Conservation (phyloP, 108 stramenopile species). For the Conticribra guillardii region DNA sequence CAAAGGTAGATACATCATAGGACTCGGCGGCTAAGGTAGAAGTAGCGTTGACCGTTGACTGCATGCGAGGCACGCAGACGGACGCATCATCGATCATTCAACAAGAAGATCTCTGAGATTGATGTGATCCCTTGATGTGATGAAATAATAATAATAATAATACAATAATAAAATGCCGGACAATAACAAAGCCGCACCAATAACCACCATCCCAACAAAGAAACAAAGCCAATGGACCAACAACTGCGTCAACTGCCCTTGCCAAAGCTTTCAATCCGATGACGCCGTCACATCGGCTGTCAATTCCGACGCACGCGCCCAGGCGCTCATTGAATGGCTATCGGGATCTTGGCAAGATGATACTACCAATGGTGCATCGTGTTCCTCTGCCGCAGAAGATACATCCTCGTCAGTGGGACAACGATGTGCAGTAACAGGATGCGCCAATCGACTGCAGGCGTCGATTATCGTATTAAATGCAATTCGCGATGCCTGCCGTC, state of each 20-base stretch:
- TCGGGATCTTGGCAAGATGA: constrained; percentile 7
- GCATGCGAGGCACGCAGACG: too few species aligned
- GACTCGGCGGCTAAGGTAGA: too few species aligned
- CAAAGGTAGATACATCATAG: too few species aligned
- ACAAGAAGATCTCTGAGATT: too few species aligned
- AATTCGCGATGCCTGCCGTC: constrained; percentile 79
- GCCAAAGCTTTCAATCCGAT: constrained; percentile 33
- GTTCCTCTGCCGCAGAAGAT: not conserved
- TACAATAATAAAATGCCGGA: too few species aligned
- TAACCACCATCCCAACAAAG: too few species aligned
- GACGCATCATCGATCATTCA: too few species aligned
- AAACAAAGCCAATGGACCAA: constrained; percentile 6
- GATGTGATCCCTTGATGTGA: too few species aligned
- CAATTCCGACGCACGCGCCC: constrained; percentile 28
- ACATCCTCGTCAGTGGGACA: not conserved
- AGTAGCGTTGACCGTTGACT: too few species aligned
- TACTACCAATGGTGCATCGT: not conserved
- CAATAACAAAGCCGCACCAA: too few species aligned
- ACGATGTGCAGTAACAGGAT: not conserved
- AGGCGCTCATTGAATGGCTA: constrained; percentile 37
- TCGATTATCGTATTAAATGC: constrained; percentile 76
- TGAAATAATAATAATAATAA: too few species aligned
- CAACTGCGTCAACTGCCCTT: constrained; percentile 13
- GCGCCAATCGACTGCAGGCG: constrained; percentile 31
- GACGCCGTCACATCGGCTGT: constrained; percentile 35